Base-by-base conservation (phyloP, 1,284 basidiomycete species). In the Phenoliferia sp. region DNA sequence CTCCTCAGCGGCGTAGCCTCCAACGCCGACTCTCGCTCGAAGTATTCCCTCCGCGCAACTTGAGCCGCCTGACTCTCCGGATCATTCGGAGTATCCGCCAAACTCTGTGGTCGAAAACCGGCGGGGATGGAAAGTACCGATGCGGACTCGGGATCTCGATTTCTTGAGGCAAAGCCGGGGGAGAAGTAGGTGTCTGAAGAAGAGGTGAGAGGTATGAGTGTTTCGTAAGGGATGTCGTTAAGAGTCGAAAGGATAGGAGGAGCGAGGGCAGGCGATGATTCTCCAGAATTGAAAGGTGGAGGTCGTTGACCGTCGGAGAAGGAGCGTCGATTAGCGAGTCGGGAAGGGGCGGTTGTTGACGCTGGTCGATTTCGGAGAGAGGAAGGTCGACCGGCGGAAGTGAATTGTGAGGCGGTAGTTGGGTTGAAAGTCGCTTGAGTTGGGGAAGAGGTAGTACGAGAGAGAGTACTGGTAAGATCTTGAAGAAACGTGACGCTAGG, bases 21-120 rank as follows among this genome's bases (percentile, higher is more conserved):
- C 1, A 84, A 84, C 0, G 89, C 89, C 7, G 93, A 82, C 69
- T 96, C 94, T n/a, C 90, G 84, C 29, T 86, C 84, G 74, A 92
- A 87, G 73, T 86, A 92, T 12, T 85, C 83, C 7, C 83, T 79
- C 10, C 85, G 84, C 0, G 84, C 84, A 19, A 71, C 56, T 22
- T 64, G 65, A 19, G 55, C 36, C 10, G 32, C 32, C 12, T 55
- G 33, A 7, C 26, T 19, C 9, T 26, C 48, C 26, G 57, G 26
- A 7, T 66, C 66, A 16, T 63, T 62, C 12, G 55, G 6, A 1
- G 58, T 39, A 3, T 69, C 68, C 62, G 28, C 28, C 29, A 68
- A 48, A 39, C 68, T 69, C 2, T 57, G 28, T 0, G 68, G 58
- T 3, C 68, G 58, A 2, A 66, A 63, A 7, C 16, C 2, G 28